Conservation (phyloP, 148 eudicot genomes). For the Silene uniflora region DNA sequence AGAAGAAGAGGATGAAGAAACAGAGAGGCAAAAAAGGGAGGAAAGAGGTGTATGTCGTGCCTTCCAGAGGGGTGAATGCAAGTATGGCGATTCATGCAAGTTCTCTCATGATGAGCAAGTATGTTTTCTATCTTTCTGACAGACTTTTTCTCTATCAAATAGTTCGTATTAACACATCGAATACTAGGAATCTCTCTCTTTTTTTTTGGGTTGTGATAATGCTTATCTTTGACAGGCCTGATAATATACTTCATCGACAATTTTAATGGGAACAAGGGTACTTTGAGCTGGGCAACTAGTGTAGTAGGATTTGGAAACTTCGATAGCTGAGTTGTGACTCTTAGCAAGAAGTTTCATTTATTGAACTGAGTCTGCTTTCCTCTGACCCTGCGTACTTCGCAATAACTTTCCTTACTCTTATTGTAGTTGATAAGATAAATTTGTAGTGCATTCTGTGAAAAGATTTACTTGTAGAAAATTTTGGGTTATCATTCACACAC, state of each 20-base stretch:
- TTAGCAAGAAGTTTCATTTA: no score
- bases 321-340: no score
- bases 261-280: neutral
- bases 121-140: constrained; percentile 2
- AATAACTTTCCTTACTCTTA: no score
- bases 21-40: constrained; percentile 70
- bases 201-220: neutral
- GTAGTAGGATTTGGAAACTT: no score
- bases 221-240: neutral
- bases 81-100: constrained; percentile 78
- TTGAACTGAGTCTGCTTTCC: no score
- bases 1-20: constrained; percentile 95
- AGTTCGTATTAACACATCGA: neutral
- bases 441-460: neutral
- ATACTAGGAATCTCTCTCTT: neutral
- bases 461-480: neutral
- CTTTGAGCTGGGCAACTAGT: no score
- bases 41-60: constrained; percentile 93
- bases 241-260: neutral
- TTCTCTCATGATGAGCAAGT: constrained; percentile 92
- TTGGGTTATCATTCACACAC: neutral
- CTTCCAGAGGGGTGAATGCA: constrained; percentile 86
- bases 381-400: no score
- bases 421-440: no score
- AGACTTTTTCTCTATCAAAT: neutral